Conservation (phyloP, 2,329 filamentous ascomycete species). For the Exserohilum rostratum region DNA sequence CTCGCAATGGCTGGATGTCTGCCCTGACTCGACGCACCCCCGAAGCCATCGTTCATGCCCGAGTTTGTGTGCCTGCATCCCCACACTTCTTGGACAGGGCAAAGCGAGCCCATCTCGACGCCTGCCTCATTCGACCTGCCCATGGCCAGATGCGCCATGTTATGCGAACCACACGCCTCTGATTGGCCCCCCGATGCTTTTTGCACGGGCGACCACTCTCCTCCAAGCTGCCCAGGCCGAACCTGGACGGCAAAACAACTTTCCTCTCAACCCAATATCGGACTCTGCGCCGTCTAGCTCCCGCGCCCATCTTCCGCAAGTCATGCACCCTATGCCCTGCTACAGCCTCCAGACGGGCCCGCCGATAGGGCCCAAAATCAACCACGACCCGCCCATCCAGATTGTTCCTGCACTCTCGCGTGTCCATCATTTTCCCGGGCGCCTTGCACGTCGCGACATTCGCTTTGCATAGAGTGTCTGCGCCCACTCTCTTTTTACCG, state of each 20-base stretch:
- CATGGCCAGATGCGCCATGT: conserved; percentile 4
- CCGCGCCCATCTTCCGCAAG: conserved; percentile 20
- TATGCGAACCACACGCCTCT: conserved; percentile 7
- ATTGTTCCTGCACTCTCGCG: conserved; percentile 24
- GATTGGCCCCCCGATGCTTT: conserved; percentile 9
- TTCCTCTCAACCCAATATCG: conserved; percentile 13
- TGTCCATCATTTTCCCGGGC: conserved; percentile 20
- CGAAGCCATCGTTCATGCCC: conserved; percentile 25
- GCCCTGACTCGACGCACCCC: conserved; percentile 18
- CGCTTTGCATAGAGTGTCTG: conserved; percentile 31
- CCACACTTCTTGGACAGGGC: conserved; percentile 11
- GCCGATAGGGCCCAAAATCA: conserved; percentile 20
- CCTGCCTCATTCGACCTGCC: conserved; percentile 15
- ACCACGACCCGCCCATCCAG: conserved; percentile 29
- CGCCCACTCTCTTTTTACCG: conserved; percentile 21
- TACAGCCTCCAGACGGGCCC: conserved; percentile 17
- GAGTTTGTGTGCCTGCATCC: conserved; percentile 24
- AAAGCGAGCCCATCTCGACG: conserved; percentile 14
- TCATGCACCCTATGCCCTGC: conserved; percentile 13
- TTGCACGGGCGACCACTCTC: conserved; percentile 2
- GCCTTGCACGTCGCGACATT: conserved; percentile 23
- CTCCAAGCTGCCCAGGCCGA: neutral
- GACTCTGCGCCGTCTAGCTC: conserved; percentile 21
- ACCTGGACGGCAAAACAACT: conserved; percentile 8
- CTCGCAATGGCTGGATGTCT: conserved; percentile 17